Evolutionary conservation across 1,284 basidiomycete genomes (phyloP).

Genomic region (Phylloporus sp.): DNA sequence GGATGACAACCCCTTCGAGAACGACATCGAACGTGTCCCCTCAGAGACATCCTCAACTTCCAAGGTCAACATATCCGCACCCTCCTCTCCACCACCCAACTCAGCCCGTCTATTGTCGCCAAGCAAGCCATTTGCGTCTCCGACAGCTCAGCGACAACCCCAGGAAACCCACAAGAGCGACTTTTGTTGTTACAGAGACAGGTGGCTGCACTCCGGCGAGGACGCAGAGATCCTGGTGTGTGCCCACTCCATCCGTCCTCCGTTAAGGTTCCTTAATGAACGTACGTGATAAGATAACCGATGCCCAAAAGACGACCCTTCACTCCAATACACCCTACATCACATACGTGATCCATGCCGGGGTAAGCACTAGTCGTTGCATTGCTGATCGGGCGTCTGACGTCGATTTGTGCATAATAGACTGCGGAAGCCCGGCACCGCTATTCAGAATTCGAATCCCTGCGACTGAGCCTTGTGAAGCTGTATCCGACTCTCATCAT

Average conservation of each 20-base stretch:
- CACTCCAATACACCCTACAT: slow-evolving; percentile 91
- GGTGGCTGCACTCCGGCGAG: slow-evolving; percentile 80
- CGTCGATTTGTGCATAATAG: slow-evolving; percentile 49
- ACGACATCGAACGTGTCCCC: slow-evolving; percentile 62
- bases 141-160: slow-evolving; percentile 59
- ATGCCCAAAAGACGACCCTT: slow-evolving; percentile 93
- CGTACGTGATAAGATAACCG: slow-evolving; percentile 73
- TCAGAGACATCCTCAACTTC: slow-evolving; percentile 73
- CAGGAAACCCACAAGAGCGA: slow-evolving; percentile 69
- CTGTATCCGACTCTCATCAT: slow-evolving; percentile 97
- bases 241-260: slow-evolving; percentile 21
- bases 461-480: slow-evolving; percentile 84
- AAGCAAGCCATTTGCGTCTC: slow-evolving; percentile 60
- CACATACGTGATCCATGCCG: slow-evolving; percentile 91
- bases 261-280: slow-evolving; percentile 21
- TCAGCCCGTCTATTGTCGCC: slow-evolving; percentile 50
- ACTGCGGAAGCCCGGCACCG: slow-evolving; percentile 86
- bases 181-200: slow-evolving; percentile 77
- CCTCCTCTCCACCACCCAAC: slow-evolving; percentile 64
- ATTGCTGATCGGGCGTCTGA: slow-evolving; percentile 13
- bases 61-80: slow-evolving; percentile 68
- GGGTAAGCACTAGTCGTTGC: slow-evolving; percentile 57
- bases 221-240: slow-evolving; percentile 80
- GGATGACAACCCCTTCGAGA: slow-evolving; percentile 83
- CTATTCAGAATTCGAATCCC: slow-evolving; percentile 97